phyloP scores from a whole-genome alignment of 1,139 yeast species.

The Saccharomyces pastorianus region DNA sequence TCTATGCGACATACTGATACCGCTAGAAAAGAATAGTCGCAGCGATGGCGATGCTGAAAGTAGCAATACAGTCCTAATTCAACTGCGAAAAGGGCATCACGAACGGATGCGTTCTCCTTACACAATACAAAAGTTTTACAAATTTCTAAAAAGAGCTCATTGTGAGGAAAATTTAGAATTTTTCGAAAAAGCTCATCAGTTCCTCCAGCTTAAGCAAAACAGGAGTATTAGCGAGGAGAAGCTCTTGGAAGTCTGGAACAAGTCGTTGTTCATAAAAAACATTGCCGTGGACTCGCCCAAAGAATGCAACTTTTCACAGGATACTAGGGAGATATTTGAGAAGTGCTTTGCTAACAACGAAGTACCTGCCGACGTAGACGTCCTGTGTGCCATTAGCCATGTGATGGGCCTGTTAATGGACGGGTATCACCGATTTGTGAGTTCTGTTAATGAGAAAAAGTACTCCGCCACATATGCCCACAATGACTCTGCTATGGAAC shows the following conservation, averaged over 20 bases:
- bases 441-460: neutral
- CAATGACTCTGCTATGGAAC: neutral
- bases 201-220: slow-evolving; percentile 8
- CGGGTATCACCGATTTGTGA: slow-evolving; percentile 19
- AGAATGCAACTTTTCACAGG: slow-evolving; percentile 29
- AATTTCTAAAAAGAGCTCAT: slow-evolving; percentile 21
- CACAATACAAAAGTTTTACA: slow-evolving; percentile 18
- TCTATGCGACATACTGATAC: slow-evolving; percentile 13
- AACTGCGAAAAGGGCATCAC: neutral
- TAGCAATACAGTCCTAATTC: neutral
- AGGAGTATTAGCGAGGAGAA: neutral
- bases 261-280: slow-evolving; percentile 17
- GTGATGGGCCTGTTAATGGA: slow-evolving; percentile 24
- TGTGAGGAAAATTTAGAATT: slow-evolving; percentile 30
- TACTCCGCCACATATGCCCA: neutral
- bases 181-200: slow-evolving; percentile 9
- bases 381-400: slow-evolving; percentile 24
- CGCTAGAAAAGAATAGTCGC: neutral
- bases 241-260: slow-evolving; percentile 19
- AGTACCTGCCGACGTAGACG: slow-evolving; percentile 17
- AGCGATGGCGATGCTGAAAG: slow-evolving; percentile 3
- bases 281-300: slow-evolving; percentile 23
- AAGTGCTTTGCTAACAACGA: slow-evolving; percentile 9
- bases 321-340: slow-evolving; percentile 19
- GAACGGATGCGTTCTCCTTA: slow-evolving; percentile 9